A percentile compares a stretch with the other conserved stretches of the same genome.
These are phyloP conservation scores for Trichomonas tenax DNA, from an alignment of 208 protist species.

Conservation along the genomic window DNA sequence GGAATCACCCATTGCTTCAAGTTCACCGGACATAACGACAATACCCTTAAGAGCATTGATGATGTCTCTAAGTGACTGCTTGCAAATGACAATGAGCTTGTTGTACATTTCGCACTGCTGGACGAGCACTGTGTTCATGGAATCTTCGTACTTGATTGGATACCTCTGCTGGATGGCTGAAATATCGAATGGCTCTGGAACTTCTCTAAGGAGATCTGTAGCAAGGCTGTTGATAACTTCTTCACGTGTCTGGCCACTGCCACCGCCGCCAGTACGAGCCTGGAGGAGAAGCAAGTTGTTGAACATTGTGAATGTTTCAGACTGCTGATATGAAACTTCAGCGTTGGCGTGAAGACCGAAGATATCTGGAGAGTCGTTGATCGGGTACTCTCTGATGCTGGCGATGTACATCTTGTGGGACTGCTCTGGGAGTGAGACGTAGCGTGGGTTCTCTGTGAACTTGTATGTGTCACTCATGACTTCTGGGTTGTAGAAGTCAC, in stretches of 20 bases:
- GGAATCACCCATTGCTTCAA: constrained; percentile 72
- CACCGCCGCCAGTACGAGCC: not conserved
- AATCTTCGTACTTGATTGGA: constrained; percentile 38
- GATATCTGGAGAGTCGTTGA: constrained; percentile 38
- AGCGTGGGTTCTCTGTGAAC: constrained; percentile 36
- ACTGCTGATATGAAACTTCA: constrained; percentile 42
- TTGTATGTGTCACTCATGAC: constrained; percentile 61
- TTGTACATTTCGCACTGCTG: constrained; percentile 45
- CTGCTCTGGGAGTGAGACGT: constrained; percentile 27
- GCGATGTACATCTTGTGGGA: constrained; percentile 34
- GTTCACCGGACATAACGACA: constrained; percentile 82
- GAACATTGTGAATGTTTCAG: constrained; percentile 37
- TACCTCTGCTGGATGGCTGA: constrained; percentile 31
- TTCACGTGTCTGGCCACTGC: constrained; percentile 41
- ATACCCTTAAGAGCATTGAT: constrained; percentile 79
- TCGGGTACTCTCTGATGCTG: constrained; percentile 28
- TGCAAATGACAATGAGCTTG: constrained; percentile 45
- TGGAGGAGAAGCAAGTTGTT: constrained; percentile 24
- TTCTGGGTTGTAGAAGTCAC: constrained; percentile 62
- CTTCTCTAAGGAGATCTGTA: constrained; percentile 47
- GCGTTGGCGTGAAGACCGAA: constrained; percentile 50
- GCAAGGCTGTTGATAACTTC: constrained; percentile 57
- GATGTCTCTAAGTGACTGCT: constrained; percentile 72
- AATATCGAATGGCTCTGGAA: constrained; percentile 34
- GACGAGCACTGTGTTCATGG: constrained; percentile 46